These are phyloP conservation scores for Deinandra increscens DNA, from an alignment of 129 eudicot species.

Conservation along the genomic window DNA sequence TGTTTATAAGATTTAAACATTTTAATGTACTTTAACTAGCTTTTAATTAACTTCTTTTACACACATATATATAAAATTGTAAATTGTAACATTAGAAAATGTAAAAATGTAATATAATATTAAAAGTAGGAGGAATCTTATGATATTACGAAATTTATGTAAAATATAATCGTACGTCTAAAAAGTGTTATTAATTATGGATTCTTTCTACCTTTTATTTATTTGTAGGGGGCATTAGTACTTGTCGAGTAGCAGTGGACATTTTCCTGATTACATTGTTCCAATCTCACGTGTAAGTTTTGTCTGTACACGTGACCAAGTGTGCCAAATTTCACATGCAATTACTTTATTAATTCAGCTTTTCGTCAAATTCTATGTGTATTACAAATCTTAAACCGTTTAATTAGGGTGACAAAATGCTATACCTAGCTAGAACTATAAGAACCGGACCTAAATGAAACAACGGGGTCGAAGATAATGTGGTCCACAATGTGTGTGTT, in stretches of 20 bases:
- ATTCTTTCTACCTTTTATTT: conserved; percentile 17
- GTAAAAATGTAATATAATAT: background rate
- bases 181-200: conserved; percentile 9
- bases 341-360: conserved; percentile 10
- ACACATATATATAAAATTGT: no score
- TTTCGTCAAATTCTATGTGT: conserved; percentile 13
- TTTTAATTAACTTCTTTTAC: background rate
- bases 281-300: conserved; percentile 38
- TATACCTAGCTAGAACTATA: no score
- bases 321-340: conserved; percentile 36
- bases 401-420: background rate
- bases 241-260: conserved; percentile 35
- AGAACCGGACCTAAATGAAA: no score
- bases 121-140: conserved; percentile 13
- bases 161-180: conserved; percentile 10
- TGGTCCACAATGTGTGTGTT: no score
- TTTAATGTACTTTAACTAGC: background rate
- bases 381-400: background rate
- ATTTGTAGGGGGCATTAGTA: conserved; percentile 25
- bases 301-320: conserved; percentile 40
- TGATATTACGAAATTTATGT: background rate
- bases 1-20: background rate
- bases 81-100: background rate
- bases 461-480: no score
- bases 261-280: conserved; percentile 35